Conservation (phyloP, 495 filamentous ascomycete species). For the Aspergillus bertholletiae region DNA sequence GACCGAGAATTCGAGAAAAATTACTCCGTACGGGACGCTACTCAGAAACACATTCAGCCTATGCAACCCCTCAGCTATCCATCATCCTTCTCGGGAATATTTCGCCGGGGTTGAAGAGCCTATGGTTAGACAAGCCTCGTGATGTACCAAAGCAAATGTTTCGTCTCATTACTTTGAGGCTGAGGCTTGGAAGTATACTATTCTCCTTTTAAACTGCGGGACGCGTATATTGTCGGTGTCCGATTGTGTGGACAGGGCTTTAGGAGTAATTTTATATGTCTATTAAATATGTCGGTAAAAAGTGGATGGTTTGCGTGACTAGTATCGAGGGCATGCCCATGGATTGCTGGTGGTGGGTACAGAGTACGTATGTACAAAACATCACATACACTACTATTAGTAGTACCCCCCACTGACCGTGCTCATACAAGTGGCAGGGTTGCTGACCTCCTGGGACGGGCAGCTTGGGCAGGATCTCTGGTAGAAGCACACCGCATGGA, state of each 20-base stretch:
- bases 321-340: neutral
- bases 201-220: no score
- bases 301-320: neutral
- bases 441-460: no score
- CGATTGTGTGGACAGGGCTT: conserved; percentile 19
- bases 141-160: conserved; percentile 16
- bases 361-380: neutral
- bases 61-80: conserved; percentile 19
- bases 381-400: neutral
- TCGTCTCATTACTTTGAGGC: neutral
- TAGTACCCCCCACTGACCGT: no score
- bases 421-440: no score
- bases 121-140: conserved; percentile 31
- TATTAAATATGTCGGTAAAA: no score
- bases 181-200: no score
- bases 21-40: conserved; percentile 25
- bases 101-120: conserved; percentile 26
- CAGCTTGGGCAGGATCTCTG: no score
- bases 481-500: no score
- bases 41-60: conserved; percentile 32
- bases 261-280: neutral
- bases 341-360: neutral
- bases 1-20: conserved; percentile 20
- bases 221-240: conserved; percentile 13
- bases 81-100: conserved; percentile 17